These are phyloP conservation scores for Claviceps africana DNA, from an alignment of 2,329 filamentous ascomycete species.

Conservation along the genomic window DNA sequence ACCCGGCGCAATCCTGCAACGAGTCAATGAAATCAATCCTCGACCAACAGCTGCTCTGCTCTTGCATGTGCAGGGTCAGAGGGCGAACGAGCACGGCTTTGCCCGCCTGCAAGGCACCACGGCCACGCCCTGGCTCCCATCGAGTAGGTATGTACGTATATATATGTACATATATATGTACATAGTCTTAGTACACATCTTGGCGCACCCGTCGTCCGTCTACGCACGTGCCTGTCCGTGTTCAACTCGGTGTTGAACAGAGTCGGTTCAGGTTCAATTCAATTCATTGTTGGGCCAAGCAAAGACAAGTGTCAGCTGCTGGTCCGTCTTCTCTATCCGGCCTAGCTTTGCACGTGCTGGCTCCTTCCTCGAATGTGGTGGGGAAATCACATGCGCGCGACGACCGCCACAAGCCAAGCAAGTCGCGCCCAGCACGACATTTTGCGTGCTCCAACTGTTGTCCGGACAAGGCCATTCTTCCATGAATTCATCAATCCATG, in stretches of 20 bases:
- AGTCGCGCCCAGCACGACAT: background rate
- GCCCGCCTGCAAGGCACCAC: too few species aligned
- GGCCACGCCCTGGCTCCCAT: too few species aligned
- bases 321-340: background rate
- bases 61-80: too few species aligned
- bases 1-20: background rate
- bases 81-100: too few species aligned
- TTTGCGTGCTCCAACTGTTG: too few species aligned
- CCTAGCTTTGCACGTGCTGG: slow-evolving; percentile 1
- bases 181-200: too few species aligned
- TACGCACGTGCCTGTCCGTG: background rate
- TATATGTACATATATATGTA: too few species aligned
- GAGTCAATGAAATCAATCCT: background rate
- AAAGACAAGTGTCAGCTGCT: background rate
- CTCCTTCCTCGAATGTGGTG: background rate
- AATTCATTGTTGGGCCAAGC: background rate
- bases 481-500: too few species aligned
- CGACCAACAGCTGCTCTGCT: background rate
- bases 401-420: background rate
- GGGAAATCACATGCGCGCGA: slow-evolving; percentile 6
- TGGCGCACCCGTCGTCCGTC: too few species aligned
- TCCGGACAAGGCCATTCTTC: too few species aligned
- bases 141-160: too few species aligned
- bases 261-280: background rate
- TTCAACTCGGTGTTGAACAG: background rate